Percentiles rank a stretch among this genome's conserved stretches.
phyloP scores from a whole-genome alignment of 805 yeast genomes.

The Cyberlindnera euphorbiae region DNA sequence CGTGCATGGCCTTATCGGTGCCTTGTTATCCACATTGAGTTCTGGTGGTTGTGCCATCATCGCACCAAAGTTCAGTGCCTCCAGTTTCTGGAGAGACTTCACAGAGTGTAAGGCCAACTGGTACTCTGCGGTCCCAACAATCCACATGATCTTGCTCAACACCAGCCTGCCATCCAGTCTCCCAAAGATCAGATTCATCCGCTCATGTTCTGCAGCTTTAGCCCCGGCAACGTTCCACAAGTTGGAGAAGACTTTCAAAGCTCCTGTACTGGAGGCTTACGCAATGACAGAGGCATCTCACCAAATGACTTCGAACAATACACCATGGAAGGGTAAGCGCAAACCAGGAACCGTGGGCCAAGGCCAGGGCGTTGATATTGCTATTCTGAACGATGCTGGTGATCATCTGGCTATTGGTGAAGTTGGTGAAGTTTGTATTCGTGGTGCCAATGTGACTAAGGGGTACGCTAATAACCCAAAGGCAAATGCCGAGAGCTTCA shows the following conservation, averaged over 20 bases:
- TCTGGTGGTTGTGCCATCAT: conserved; percentile 59
- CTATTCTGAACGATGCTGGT: conserved; percentile 48
- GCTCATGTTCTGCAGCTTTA: conserved; percentile 69
- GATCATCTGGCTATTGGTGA: conserved; percentile 43
- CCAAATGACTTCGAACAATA: conserved; percentile 68
- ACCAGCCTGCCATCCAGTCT: conserved; percentile 42
- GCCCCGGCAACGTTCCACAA: conserved; percentile 60
- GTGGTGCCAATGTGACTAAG: conserved; percentile 63
- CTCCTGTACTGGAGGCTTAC: conserved; percentile 72
- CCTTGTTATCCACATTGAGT: conserved; percentile 53
- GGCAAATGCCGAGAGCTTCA: conserved; percentile 65
- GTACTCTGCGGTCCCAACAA: conserved; percentile 78
- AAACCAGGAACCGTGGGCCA: conserved; percentile 72
- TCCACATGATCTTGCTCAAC: conserved; percentile 60
- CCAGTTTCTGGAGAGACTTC: conserved; percentile 56
- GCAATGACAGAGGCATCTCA: conserved; percentile 84
- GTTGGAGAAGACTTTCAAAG: conserved; percentile 51
- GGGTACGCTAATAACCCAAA: conserved; percentile 70
- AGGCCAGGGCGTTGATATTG: conserved; percentile 64
- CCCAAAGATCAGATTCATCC: conserved; percentile 58
- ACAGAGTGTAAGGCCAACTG: conserved; percentile 48
- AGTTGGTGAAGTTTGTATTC: conserved; percentile 66
- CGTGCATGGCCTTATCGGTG: conserved; percentile 71
- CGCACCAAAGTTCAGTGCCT: conserved; percentile 60
- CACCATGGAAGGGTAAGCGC: conserved; percentile 61